Evolutionary conservation across 345 rosid genomes (phyloP), one percentile per base, ranked within the genome.

Genomic region (Citrus unshiu): DNA sequence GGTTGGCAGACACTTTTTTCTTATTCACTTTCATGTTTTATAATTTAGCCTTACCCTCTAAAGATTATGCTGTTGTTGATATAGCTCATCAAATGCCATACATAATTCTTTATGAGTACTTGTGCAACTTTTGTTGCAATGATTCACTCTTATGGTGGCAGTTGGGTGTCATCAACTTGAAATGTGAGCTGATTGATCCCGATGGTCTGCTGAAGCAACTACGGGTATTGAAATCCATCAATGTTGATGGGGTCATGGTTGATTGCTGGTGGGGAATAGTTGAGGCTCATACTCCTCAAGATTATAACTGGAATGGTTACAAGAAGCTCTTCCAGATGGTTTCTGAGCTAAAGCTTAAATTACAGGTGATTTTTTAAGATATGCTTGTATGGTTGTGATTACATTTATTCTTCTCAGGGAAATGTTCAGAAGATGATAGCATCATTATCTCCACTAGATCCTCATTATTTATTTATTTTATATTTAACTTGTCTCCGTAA

Each of bases 221-320:
- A 64, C 88, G 91, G 84, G 83, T 84, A 59, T 87, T 97, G 87
- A 93, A 93, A 81, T 89, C 99, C 76, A 79, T 90, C 75, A 89
- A 88, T 77, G 86, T 92, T 35, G 98, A 97, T 84, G 98, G 99
- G 40, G 88, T 94, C 65, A 88, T 87, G 88, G 94, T 93, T 74
- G 94, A 97, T 81, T 97, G 99, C 86, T 97, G 99, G 99, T 94
- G 99, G 99, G 99, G 99, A 76, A 92, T 96, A 83, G 98, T 92
- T 35, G 98, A 97, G 87, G 95, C 94, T 73, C 93, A 91, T 83
- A 84, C 88, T 61, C 98, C 99, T 4, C 95, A 78, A 78, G 94
- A 92, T 76, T 97, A 94, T 87, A 93, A 89, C 77, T 97, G 99
- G 99, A 97, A 76, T 81, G 99, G 98, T 69, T 97, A 97, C 83